Evolutionary conservation across 2,329 filamentous ascomycete species (phyloP).

Genomic region (Nemania sp.): DNA sequence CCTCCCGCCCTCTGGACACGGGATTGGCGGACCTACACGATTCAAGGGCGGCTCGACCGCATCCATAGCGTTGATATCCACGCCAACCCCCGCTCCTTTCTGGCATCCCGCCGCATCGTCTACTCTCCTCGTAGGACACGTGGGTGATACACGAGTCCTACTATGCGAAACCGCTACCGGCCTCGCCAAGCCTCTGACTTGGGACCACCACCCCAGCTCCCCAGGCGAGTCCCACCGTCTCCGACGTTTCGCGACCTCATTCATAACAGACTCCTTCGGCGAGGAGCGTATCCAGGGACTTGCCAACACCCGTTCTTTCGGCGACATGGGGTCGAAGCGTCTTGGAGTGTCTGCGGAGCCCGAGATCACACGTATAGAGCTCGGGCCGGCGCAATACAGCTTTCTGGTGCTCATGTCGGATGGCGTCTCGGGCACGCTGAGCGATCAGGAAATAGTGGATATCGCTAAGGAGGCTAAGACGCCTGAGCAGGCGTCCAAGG

Average conservation of each 20-base stretch:
- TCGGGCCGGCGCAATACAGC: slow-evolving; percentile 85
- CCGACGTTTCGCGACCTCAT: slow-evolving; percentile 83
- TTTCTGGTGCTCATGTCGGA: slow-evolving; percentile 92
- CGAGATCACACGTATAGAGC: slow-evolving; percentile 82
- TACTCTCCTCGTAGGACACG: slow-evolving; percentile 87
- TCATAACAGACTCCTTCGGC: slow-evolving; percentile 95
- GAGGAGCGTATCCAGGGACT: slow-evolving; percentile 95
- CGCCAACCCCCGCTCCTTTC: slow-evolving; percentile 89
- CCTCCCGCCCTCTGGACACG: slow-evolving; percentile 65
- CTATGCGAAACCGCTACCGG: slow-evolving; percentile 90
- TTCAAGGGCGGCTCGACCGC: slow-evolving; percentile 96
- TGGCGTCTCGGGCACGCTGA: slow-evolving; percentile 85
- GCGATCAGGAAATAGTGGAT: slow-evolving; percentile 96
- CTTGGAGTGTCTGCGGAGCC: slow-evolving; percentile 95
- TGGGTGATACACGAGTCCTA: slow-evolving; percentile 91
- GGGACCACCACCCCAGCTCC: slow-evolving; percentile 91
- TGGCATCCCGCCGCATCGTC: slow-evolving; percentile 92
- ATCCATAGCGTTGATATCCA: slow-evolving; percentile 89
- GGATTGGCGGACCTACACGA: slow-evolving; percentile 79
- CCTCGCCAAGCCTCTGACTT: slow-evolving; percentile 82
- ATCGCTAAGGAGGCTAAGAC: slow-evolving; percentile 93
- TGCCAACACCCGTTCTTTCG: slow-evolving; percentile 94
- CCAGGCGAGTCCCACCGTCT: slow-evolving; percentile 86
- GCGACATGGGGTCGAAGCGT: slow-evolving; percentile 90
- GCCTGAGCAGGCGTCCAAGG: slow-evolving; percentile 83